A percentile compares a stretch with the other conserved stretches of the same genome.
Conservation (phyloP, 2,329 filamentous ascomycete species). For the Pestalotiopsis sp. region DNA sequence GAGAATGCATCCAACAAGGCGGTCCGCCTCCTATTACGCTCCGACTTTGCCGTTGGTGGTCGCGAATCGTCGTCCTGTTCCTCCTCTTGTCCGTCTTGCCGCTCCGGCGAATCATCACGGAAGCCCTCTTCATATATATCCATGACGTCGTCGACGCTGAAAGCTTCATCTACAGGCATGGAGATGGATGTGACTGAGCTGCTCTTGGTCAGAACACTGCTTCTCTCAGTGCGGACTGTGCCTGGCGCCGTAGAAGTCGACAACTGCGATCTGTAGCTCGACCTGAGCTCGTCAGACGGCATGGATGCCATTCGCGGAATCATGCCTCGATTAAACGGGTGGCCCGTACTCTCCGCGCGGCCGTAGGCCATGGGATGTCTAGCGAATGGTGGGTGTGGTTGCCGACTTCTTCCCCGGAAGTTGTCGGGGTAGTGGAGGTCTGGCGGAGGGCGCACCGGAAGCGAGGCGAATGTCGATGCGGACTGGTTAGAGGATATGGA, state of each 20-base stretch:
- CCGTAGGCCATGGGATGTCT: constrained; percentile 34
- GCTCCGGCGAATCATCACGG: constrained; percentile 48
- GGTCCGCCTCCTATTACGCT: constrained; percentile 38
- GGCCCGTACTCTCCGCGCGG: constrained; percentile 40
- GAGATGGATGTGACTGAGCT: constrained; percentile 72
- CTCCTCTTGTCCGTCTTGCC: constrained; percentile 25
- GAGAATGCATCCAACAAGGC: constrained; percentile 44
- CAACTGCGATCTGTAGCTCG: constrained; percentile 59
- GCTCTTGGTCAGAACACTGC: constrained; percentile 78
- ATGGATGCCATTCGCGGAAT: constrained; percentile 48
- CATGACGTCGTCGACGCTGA: constrained; percentile 70
- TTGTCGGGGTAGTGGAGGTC: constrained; percentile 38
- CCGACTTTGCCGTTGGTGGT: constrained; percentile 41
- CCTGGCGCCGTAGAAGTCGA: constrained; percentile 61
- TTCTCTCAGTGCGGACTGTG: constrained; percentile 73
- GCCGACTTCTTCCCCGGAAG: constrained; percentile 27
- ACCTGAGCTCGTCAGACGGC: constrained; percentile 54
- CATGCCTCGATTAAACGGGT: constrained; percentile 35
- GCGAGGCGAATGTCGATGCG: constrained; percentile 47
- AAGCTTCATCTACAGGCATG: constrained; percentile 49
- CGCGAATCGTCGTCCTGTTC: constrained; percentile 36
- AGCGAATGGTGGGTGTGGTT: constrained; percentile 25
- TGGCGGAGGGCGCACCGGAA: constrained; percentile 40
- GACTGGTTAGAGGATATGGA: constrained; percentile 53
- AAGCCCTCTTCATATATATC: constrained; percentile 71